A percentile compares a stretch with the other conserved stretches of the same genome.
These are phyloP conservation scores for Septoria petroselini DNA, from an alignment of 2,329 filamentous ascomycete species.

Conservation along the genomic window DNA sequence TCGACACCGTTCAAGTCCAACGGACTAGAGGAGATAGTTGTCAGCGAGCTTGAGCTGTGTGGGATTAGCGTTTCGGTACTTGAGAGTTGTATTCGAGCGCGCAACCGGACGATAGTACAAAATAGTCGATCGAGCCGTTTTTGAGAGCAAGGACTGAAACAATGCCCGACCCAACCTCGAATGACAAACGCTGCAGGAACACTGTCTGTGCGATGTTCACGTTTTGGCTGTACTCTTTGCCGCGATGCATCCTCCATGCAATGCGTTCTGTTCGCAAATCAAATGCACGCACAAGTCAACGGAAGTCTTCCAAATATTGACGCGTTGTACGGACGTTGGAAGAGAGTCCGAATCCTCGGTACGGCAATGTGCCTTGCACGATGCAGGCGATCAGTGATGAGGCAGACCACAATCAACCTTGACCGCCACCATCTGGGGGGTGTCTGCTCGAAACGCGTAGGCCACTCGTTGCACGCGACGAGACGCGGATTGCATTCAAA, in stretches of 20 bases:
- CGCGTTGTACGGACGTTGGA: conserved; percentile 16
- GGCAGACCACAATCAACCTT: conserved; percentile 1
- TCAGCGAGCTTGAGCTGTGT: not conserved
- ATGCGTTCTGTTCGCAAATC: conserved; percentile 23
- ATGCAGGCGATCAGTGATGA: conserved; percentile 9
- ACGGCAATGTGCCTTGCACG: conserved; percentile 25
- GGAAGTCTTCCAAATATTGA: conserved; percentile 7
- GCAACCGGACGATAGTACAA: not conserved
- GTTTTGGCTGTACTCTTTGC: conserved; percentile 19
- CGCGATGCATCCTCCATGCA: conserved; percentile 28
- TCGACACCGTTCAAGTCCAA: not conserved
- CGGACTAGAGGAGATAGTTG: not conserved
- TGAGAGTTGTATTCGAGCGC: not conserved
- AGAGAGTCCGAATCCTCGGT: conserved; percentile 23
- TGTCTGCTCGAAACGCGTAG: not conserved
- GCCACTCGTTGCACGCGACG: conserved; percentile 6
- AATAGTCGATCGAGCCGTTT: not conserved
- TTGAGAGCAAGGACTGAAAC: not conserved
- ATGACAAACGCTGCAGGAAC: conserved; percentile 16
- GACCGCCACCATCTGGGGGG: conserved; percentile 7
- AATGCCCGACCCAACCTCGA: conserved; percentile 12
- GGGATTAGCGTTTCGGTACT: conserved; percentile 7
- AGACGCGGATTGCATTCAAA: conserved; percentile 11
- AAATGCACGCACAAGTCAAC: conserved; percentile 10
- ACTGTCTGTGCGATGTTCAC: conserved; percentile 15